A percentile compares a stretch with the other conserved stretches of the same genome.
Conservation (phyloP, 2,329 filamentous ascomycete genomes). For the Sporothrix curviconia region DNA sequence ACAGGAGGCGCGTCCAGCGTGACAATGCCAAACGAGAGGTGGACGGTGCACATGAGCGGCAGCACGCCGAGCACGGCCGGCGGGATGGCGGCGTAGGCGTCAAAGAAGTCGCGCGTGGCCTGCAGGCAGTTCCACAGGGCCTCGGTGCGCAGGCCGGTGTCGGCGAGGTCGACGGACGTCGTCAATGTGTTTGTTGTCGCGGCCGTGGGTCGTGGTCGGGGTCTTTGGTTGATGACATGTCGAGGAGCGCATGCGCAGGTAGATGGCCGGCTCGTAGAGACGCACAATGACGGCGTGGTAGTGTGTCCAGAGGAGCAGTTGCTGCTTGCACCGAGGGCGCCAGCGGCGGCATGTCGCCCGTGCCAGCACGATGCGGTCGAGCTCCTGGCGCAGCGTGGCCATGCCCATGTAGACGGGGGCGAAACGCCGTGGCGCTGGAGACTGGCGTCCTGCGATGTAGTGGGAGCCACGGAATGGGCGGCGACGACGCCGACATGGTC, state of each 20-base stretch:
- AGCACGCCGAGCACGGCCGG: conserved; percentile 24
- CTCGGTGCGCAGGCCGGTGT: conserved; percentile 27
- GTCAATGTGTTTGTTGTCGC: too few species aligned
- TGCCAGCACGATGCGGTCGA: conserved; percentile 24
- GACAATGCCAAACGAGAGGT: conserved; percentile 31
- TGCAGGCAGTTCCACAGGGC: conserved; percentile 34
- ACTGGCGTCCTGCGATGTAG: too few species aligned
- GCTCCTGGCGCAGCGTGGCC: conserved; percentile 26
- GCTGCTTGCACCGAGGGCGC: too few species aligned
- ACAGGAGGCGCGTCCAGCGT: conserved; percentile 32
- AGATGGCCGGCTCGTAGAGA: conserved; percentile 34
- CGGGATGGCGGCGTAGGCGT: conserved; percentile 24
- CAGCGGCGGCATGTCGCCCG: too few species aligned
- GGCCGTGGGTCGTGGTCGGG: too few species aligned
- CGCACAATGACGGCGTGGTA: conserved; percentile 30
- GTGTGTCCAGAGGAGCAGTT: conserved; percentile 27
- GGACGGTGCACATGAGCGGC: conserved; percentile 26
- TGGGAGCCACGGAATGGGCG: too few species aligned
- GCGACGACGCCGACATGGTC: too few species aligned
- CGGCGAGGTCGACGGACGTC: conserved; percentile 3
- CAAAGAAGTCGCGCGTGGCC: conserved; percentile 24
- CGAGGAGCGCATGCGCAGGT: conserved; percentile 23
- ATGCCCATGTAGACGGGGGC: conserved; percentile 30
- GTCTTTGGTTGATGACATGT: too few species aligned
- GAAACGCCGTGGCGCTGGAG: conserved; percentile 17